Conservation (phyloP, 2,329 filamentous ascomycete species). For the Ophiostoma montium region DNA sequence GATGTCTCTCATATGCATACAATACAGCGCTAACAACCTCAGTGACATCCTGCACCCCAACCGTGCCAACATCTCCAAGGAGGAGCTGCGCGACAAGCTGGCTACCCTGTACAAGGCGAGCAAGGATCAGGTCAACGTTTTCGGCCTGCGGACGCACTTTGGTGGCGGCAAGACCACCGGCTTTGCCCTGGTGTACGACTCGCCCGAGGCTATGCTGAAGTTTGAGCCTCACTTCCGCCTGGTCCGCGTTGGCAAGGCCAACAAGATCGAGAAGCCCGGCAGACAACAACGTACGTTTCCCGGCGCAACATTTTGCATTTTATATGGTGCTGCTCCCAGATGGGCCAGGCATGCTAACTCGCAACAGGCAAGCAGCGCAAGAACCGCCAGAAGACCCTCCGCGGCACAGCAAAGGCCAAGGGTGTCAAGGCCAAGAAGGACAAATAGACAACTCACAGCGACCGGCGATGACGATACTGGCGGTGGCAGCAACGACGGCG, state of each 20-base stretch:
- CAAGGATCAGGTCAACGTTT: conserved; percentile 96
- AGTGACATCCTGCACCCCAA: conserved; percentile 99
- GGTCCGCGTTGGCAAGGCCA: conserved; percentile 80
- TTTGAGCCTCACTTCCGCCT: conserved; percentile 98
- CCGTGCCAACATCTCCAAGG: conserved; percentile 97
- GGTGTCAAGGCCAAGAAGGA: conserved; percentile 90
- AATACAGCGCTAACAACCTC: conserved; percentile 12
- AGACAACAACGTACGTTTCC: conserved; percentile 94
- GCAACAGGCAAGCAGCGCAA: conserved; percentile 98
- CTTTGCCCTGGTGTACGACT: conserved; percentile 98
- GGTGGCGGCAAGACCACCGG: conserved; percentile 99
- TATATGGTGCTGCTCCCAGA: background rate
- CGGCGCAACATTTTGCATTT: conserved; percentile 28
- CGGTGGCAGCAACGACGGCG: background rate
- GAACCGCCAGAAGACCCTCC: conserved; percentile 98
- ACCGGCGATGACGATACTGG: background rate
- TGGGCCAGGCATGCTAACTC: background rate
- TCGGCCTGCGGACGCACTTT: conserved; percentile 96
- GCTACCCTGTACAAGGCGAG: conserved; percentile 93
- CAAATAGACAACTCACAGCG: conserved; percentile 45
- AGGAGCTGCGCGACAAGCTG: conserved; percentile 93
- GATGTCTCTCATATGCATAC: too few relatives aligned
- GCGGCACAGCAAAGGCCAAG: conserved; percentile 97
- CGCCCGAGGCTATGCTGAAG: conserved; percentile 96
- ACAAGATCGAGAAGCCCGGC: conserved; percentile 92